These are phyloP conservation scores for Aspergillus neoniger DNA, from an alignment of 2,329 filamentous ascomycete species.

Conservation along the genomic window DNA sequence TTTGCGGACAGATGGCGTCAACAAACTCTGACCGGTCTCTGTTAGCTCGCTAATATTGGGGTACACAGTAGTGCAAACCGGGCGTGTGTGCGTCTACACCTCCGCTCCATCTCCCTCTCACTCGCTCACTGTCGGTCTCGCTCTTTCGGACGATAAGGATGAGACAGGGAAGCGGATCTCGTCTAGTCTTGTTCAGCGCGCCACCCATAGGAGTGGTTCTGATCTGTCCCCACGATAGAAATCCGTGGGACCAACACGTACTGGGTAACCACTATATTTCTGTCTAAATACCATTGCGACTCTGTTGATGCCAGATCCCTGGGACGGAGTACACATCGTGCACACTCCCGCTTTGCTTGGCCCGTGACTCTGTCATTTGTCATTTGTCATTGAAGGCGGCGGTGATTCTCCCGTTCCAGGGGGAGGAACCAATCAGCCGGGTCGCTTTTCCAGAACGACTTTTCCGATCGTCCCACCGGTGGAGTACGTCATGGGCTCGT, in stretches of 20 bases:
- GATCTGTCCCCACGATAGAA: not conserved
- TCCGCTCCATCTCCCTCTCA: not conserved
- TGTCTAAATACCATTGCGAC: not conserved
- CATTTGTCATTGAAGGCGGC: constrained; percentile 4
- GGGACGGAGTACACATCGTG: not conserved
- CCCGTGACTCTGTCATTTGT: constrained; percentile 2
- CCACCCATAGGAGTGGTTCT: not conserved
- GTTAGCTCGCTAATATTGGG: not conserved
- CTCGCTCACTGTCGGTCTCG: not conserved
- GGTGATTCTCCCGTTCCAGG: constrained; percentile 7
- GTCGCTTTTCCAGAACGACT: constrained; percentile 11
- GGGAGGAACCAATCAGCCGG: constrained; percentile 18
- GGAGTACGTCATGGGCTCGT: constrained; percentile 13
- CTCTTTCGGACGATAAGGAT: not conserved
- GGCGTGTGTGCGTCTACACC: not conserved
- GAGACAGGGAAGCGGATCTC: not conserved
- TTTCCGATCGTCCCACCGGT: constrained; percentile 22
- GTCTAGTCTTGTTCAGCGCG: not conserved
- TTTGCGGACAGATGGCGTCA: not conserved
- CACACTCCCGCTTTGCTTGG: not conserved
- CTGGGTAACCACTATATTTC: no score
- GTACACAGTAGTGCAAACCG: not conserved
- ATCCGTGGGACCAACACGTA: not conserved
- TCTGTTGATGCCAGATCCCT: not conserved
- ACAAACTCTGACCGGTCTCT: not conserved